Evolutionary conservation across 2,329 filamentous ascomycete genomes (phyloP), one percentile per base, ranked within the genome.

Genomic region (Epichloe gansuensis): DNA sequence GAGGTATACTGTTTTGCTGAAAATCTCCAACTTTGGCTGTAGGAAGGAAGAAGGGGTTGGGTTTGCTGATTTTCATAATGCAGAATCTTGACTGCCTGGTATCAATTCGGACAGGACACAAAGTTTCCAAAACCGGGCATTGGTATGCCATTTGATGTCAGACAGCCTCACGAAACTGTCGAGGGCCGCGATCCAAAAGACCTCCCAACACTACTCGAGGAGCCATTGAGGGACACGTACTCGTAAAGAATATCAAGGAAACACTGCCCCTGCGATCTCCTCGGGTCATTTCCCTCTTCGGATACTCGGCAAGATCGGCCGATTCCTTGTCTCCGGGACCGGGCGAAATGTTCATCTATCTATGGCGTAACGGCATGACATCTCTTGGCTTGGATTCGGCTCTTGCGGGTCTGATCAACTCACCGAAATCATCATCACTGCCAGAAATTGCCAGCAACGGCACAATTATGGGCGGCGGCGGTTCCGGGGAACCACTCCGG

Each of bases 201-300:
- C 4, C 63, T 63, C 35, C 55, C 61, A 1, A 63, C 66, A 0
- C 62, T 82, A 0, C 60, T 82, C 0, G 69, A 78, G n/a, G 78
- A 3, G 81, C 80, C 0, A 67, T 82, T 4, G 80, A 83, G 58
- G 80, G 82, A 4, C 80, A 83, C 51, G 81, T 85, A 1, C 71
- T 85, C 0, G 72, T 85, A 34, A 85, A 85, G 63, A 85, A 85
- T 61, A 66, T 62, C 41, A 76, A 77, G 43, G 70, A 69, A 13
- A 67, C 77, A 0, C 70, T 85, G 1, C 81, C 81, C 0, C 64
- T 85, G 0, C 70, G 70, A 8, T 64, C 71, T 11, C 74, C 74
- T 3, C 67, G 70, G 55, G 59, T 77, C 55, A 57, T 86, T 44
- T 79, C 81, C 1, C 58, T 85, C n/a, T 82, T 78, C 59, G 78